Percentiles rank a stretch among this genome's conserved stretches.
These are phyloP conservation scores for Grosmannia huntii DNA, from an alignment of 2,329 filamentous ascomycete genomes.

Conservation along the genomic window DNA sequence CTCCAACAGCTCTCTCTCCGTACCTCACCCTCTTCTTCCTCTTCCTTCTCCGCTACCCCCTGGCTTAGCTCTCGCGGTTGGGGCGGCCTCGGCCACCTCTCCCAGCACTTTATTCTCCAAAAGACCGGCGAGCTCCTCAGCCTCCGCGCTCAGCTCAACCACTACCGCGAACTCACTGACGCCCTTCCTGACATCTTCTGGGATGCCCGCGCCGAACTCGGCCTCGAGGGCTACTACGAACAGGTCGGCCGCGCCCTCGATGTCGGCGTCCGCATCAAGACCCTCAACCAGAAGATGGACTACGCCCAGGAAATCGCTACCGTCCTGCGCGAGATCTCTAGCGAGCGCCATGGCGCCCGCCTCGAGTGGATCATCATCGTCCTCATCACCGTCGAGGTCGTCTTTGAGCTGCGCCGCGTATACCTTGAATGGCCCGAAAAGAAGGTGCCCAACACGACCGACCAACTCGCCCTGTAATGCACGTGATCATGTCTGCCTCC, in stretches of 20 bases:
- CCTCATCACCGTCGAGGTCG: constrained; percentile 83
- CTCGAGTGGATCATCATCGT: constrained; percentile 95
- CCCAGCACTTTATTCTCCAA: constrained; percentile 69
- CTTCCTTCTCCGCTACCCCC: constrained; percentile 18
- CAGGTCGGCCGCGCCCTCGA: constrained; percentile 83
- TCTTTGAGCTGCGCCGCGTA: constrained; percentile 68
- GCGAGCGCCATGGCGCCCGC: constrained; percentile 76
- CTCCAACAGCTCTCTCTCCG: not conserved
- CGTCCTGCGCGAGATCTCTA: constrained; percentile 76
- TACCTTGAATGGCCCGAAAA: constrained; percentile 24
- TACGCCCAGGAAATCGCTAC: constrained; percentile 92
- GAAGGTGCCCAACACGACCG: not conserved
- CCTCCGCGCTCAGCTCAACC: constrained; percentile 83
- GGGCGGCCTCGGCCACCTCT: constrained; percentile 36
- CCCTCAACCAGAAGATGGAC: constrained; percentile 93
- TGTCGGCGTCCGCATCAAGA: constrained; percentile 79
- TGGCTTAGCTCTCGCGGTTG: not conserved
- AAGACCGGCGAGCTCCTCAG: constrained; percentile 89
- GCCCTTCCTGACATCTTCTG: constrained; percentile 93
- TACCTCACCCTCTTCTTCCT: not conserved
- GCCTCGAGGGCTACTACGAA: constrained; percentile 89
- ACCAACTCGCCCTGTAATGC: not conserved
- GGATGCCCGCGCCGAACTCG: constrained; percentile 80
- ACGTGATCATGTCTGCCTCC: not conserved
- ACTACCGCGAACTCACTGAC: constrained; percentile 94